phyloP scores from a whole-genome alignment of 2,329 filamentous ascomycete species.

The Trichophyton rubrum region DNA sequence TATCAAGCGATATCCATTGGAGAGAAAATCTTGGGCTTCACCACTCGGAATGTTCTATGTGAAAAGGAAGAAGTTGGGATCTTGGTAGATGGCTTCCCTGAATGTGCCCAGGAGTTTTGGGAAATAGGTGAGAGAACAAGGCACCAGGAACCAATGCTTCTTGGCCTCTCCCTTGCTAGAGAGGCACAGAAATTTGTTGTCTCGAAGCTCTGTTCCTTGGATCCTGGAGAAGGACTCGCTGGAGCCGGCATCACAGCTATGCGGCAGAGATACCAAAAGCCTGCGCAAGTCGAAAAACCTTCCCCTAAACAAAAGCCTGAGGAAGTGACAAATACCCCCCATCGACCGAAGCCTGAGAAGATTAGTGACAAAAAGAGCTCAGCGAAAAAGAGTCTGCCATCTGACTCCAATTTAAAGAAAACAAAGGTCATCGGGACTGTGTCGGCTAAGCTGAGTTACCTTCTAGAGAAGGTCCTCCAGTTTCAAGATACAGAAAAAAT shows the following conservation, averaged over 20 bases:
- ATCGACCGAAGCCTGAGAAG: constrained; percentile 21
- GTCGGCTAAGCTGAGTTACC: constrained; percentile 77
- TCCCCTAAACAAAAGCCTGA: not conserved
- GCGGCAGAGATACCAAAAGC: constrained; percentile 15
- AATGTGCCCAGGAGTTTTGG: constrained; percentile 50
- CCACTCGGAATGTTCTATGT: constrained; percentile 55
- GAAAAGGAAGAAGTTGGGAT: constrained; percentile 66
- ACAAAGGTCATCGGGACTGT: constrained; percentile 63
- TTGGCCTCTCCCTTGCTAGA: constrained; percentile 46
- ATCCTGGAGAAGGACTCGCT: constrained; percentile 31
- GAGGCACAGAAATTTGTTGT: constrained; percentile 45
- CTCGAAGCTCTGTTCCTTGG: constrained; percentile 21
- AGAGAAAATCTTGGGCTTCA: constrained; percentile 45
- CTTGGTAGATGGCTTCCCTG: constrained; percentile 56
- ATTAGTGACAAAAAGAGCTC: constrained; percentile 15
- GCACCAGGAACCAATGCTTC: constrained; percentile 36
- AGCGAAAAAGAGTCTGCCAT: constrained; percentile 18
- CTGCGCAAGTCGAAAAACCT: not conserved
- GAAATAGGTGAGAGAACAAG: constrained; percentile 44
- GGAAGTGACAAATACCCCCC: constrained; percentile 11
- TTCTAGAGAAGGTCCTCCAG: constrained; percentile 58
- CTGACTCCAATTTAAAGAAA: constrained; percentile 42
- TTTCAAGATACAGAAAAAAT: constrained; percentile 69
- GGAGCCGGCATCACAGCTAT: constrained; percentile 31
- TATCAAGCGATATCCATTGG: constrained; percentile 54